Evolutionary conservation across 176 grass and related monocot genomes (phyloP).

Genomic region (Avena sativa): DNA sequence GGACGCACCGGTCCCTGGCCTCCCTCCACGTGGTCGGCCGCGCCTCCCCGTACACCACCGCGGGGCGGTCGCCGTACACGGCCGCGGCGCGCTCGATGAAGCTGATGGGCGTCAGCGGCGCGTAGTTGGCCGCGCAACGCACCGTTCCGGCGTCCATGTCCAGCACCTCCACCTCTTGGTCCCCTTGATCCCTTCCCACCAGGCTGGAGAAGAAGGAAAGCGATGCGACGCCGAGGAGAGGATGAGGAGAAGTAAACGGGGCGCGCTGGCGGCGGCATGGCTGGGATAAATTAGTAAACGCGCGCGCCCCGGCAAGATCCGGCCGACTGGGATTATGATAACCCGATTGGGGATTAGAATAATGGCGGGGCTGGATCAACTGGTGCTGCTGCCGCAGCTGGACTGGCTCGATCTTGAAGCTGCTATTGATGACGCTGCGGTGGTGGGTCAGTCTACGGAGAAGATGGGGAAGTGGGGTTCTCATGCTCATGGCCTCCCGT

Average conservation of each 20-base stretch:
- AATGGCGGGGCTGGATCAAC: neutral
- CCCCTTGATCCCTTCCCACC: neutral
- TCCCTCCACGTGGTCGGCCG: conserved; percentile 59
- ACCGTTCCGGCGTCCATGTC: conserved; percentile 61
- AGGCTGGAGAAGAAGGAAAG: conserved; percentile 29
- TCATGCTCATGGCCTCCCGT: conserved; percentile 44
- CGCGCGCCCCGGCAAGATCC: neutral
- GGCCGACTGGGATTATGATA: conserved; percentile 11
- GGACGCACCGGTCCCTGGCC: conserved; percentile 51
- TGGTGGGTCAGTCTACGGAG: conserved; percentile 23
- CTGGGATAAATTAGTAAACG: neutral
- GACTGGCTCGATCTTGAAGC: neutral
- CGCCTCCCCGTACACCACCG: conserved; percentile 43
- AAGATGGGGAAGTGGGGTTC: neutral
- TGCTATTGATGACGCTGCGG: neutral
- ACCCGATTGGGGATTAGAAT: conserved; percentile 15
- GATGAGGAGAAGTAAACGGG: neutral
- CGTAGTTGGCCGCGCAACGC: conserved; percentile 65
- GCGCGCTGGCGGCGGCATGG: neutral
- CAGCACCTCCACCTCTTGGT: neutral
- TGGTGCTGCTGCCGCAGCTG: neutral
- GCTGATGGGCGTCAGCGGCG: conserved; percentile 69
- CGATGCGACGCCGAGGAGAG: neutral
- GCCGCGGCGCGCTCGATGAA: conserved; percentile 75
- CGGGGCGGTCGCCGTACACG: conserved; percentile 56